Evolutionary conservation across 768 basidiomycete species (phyloP).

Genomic region (Termitomyces sp.): DNA sequence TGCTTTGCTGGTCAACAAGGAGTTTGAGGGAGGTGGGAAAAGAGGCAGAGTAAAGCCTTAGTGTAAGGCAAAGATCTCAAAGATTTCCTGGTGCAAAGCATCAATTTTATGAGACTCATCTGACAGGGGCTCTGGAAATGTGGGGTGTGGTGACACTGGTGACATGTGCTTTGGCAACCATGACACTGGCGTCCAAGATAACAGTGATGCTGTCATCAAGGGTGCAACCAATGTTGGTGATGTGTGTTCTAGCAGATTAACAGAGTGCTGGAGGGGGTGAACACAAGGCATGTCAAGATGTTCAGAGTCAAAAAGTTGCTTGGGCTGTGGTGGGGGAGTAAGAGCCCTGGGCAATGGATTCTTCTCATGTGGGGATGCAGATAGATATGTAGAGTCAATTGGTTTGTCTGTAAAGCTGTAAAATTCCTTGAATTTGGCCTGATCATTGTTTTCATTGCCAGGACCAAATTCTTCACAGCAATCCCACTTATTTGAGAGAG

Average conservation of each 20-base stretch:
- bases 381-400: not conserved
- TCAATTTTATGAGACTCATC: not conserved
- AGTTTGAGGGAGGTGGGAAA: not conserved
- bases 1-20: not conserved
- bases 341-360: not conserved
- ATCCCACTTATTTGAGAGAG: no score
- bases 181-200: no score
- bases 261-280: not conserved
- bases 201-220: no score
- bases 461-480: constrained; percentile 15
- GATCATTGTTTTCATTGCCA: constrained; percentile 4
- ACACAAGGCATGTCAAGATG: not conserved
- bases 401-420: not conserved
- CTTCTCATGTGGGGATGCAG: not conserved
- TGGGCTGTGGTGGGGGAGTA: not conserved
- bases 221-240: no score
- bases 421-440: not conserved
- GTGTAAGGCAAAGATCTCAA: not conserved
- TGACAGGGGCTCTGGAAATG: not conserved
- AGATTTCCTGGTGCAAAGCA: not conserved
- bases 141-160: not conserved
- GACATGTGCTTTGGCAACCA: not conserved
- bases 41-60: not conserved
- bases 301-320: not conserved
- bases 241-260: no score